phyloP scores from a whole-genome alignment of 331 rosid species.

The Quercus tomentella region DNA sequence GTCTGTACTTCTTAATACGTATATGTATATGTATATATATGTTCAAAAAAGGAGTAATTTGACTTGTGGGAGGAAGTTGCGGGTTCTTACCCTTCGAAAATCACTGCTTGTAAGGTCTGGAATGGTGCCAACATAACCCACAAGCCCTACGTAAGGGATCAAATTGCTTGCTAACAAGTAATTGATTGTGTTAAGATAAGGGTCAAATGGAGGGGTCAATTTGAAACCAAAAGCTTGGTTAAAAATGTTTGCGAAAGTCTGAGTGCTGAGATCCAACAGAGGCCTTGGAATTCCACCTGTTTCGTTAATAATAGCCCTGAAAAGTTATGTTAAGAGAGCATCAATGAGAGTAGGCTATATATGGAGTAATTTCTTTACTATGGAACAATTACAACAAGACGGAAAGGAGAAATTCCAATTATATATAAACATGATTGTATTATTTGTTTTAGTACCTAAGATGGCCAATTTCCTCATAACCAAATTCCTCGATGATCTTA shows the following conservation, averaged over 20 bases:
- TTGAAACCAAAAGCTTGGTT: conserved; percentile 12
- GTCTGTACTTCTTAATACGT: no score
- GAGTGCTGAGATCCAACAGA: not conserved
- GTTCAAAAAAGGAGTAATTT: not conserved
- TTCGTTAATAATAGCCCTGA: conserved; percentile 8
- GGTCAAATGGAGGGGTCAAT: conserved; percentile 12
- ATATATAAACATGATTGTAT: no score
- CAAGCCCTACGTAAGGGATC: conserved; percentile 18
- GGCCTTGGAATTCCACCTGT: conserved; percentile 24
- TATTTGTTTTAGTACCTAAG: not conserved
- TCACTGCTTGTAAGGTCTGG: not conserved
- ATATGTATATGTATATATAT: no score
- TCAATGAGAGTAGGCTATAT: not conserved
- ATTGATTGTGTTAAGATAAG: conserved; percentile 1
- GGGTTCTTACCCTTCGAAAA: not conserved
- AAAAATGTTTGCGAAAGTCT: conserved; percentile 6
- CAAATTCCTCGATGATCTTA: conserved; percentile 13
- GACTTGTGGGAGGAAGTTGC: not conserved
- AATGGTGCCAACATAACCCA: conserved; percentile 26
- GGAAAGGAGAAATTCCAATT: no score
- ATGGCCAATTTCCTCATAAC: conserved; percentile 23
- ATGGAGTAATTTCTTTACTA: no score
- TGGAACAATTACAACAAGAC: not conserved
- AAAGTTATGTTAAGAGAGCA: not conserved
- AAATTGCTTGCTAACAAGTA: conserved; percentile 3